A percentile compares a stretch with the other conserved stretches of the same genome.
Evolutionary conservation across 2,329 filamentous ascomycete genomes (phyloP).

Genomic region (Fusarium sp.): DNA sequence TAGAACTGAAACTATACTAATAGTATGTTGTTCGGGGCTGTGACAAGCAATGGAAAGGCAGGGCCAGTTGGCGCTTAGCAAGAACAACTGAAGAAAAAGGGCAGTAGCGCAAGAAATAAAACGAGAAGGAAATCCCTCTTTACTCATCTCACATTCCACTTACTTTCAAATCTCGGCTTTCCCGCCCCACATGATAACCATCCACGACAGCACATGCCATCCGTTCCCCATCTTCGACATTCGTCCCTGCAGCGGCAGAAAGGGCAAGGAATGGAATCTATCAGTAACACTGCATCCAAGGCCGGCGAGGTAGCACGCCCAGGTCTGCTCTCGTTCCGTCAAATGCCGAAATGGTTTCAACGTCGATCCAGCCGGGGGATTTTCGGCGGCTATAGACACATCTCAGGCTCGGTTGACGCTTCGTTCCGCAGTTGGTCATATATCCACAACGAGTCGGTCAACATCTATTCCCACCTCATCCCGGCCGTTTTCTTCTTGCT

Average conservation of each 20-base stretch:
- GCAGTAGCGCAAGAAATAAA: background rate
- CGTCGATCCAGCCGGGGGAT: background rate
- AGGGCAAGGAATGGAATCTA: background rate
- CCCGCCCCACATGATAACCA: background rate
- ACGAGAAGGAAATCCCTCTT: background rate
- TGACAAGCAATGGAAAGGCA: background rate
- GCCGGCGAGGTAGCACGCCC: background rate
- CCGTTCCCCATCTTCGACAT: background rate
- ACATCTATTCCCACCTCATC: background rate
- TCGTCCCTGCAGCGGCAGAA: background rate
- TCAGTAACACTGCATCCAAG: background rate
- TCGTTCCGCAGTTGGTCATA: background rate
- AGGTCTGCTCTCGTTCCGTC: background rate
- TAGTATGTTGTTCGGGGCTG: too few species aligned
- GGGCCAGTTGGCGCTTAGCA: background rate
- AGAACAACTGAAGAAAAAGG: background rate
- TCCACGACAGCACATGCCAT: background rate
- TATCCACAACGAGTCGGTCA: background rate
- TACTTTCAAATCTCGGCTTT: background rate
- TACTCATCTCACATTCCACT: background rate
- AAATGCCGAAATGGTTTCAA: background rate
- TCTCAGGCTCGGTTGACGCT: background rate
- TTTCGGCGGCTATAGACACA: background rate
- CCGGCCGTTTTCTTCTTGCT: background rate
- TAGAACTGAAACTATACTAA: too few species aligned